Evolutionary conservation across 2,329 filamentous ascomycete species (phyloP).

Genomic region (Colletotrichum karsti): DNA sequence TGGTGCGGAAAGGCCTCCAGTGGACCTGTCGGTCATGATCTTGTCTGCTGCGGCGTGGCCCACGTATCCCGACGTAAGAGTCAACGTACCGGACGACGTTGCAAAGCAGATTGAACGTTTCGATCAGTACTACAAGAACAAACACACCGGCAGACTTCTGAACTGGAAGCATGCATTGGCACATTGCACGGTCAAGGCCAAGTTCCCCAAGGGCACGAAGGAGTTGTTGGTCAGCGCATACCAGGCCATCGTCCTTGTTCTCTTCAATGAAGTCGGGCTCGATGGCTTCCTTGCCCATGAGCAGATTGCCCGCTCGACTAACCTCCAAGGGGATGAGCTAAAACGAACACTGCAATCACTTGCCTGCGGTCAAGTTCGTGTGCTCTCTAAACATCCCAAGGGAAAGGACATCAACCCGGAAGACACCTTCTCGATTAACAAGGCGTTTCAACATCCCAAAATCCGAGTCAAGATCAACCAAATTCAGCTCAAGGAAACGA

Average conservation of each 20-base stretch:
- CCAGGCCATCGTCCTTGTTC: constrained; percentile 87
- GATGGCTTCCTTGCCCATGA: constrained; percentile 76
- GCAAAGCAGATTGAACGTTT: constrained; percentile 82
- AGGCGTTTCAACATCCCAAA: constrained; percentile 79
- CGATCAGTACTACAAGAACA: constrained; percentile 85
- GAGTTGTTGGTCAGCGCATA: constrained; percentile 92
- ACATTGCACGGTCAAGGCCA: constrained; percentile 85
- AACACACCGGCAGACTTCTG: constrained; percentile 87
- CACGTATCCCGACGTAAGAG: constrained; percentile 77
- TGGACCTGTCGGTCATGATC: constrained; percentile 88
- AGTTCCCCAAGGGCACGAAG: constrained; percentile 82
- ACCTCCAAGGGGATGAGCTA: constrained; percentile 80
- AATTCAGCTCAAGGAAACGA: constrained; percentile 95
- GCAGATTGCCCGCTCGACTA: constrained; percentile 79
- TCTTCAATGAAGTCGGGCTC: constrained; percentile 80
- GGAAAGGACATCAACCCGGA: constrained; percentile 79
- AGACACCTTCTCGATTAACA: constrained; percentile 88
- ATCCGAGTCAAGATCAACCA: constrained; percentile 98
- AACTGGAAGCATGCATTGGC: constrained; percentile 95
- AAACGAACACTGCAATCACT: constrained; percentile 93
- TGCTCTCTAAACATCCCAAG: constrained; percentile 86
- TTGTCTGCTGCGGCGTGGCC: constrained; percentile 95
- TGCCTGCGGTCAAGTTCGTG: constrained; percentile 87
- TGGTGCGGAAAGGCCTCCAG: constrained; percentile 46
- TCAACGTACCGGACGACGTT: constrained; percentile 81